Evolutionary conservation across 345 rosid species (phyloP).

Genomic region (Gossypium stocksii): DNA sequence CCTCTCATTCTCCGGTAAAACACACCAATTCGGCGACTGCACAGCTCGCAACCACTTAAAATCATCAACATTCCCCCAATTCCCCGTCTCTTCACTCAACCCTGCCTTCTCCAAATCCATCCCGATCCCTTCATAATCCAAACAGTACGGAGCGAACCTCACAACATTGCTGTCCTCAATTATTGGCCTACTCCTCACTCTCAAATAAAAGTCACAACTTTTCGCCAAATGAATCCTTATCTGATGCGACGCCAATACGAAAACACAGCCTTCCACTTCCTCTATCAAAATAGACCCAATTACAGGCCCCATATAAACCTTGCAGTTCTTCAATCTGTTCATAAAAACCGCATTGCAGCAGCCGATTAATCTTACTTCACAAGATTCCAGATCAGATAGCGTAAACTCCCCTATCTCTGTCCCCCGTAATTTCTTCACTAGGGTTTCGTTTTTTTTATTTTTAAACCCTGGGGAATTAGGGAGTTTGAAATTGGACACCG

Average conservation of each 20-base stretch:
- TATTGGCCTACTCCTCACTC: conserved; percentile 84
- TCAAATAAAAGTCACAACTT: conserved; percentile 62
- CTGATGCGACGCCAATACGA: conserved; percentile 82
- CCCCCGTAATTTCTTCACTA: conserved; percentile 43
- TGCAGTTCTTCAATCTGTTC: conserved; percentile 51
- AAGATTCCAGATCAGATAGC: conserved; percentile 58
- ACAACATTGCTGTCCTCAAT: conserved; percentile 66
- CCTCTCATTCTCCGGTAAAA: conserved; percentile 59
- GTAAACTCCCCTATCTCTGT: conserved; percentile 67
- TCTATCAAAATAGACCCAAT: conserved; percentile 78
- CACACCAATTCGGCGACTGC: conserved; percentile 77
- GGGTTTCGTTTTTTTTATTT: conserved; percentile 37
- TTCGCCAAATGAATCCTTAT: conserved; percentile 67
- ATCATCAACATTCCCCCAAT: conserved; percentile 82
- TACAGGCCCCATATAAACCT: conserved; percentile 62
- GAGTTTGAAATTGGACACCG: conserved; percentile 13
- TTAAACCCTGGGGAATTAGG: conserved; percentile 68
- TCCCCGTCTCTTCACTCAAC: conserved; percentile 56
- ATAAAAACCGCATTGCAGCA: conserved; percentile 51
- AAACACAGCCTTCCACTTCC: conserved; percentile 54
- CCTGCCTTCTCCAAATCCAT: conserved; percentile 56
- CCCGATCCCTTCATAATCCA: conserved; percentile 65
- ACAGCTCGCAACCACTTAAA: conserved; percentile 84
- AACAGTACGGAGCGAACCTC: conserved; percentile 73
- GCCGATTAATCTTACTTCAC: conserved; percentile 59